A percentile compares a stretch with the other conserved stretches of the same genome.
Conservation (phyloP, 192 early-diverging fungal species). For the Gryganskiella cystojenkinii region DNA sequence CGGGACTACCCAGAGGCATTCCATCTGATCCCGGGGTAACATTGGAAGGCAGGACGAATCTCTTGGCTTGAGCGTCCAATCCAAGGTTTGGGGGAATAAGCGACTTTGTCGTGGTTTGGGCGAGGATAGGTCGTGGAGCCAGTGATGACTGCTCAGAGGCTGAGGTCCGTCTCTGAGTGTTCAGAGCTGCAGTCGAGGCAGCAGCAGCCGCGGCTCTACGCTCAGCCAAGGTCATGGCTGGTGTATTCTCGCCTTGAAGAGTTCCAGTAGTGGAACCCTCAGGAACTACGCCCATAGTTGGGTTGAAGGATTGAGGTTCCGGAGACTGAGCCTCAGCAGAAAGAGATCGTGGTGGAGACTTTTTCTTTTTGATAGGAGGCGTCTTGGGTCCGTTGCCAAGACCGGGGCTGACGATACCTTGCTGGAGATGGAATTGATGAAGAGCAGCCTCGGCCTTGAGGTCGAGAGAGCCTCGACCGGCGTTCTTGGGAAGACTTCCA, state of each 20-base stretch:
- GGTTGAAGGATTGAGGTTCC: neutral
- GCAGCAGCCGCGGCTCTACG: conserved; percentile 31
- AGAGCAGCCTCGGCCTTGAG: conserved; percentile 25
- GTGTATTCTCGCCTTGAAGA: conserved; percentile 10
- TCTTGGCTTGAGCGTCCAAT: conserved; percentile 25
- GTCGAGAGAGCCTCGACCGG: conserved; percentile 38
- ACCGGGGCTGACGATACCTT: neutral
- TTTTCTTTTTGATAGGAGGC: conserved; percentile 13
- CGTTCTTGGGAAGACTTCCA: conserved; percentile 27
- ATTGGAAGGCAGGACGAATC: conserved; percentile 24
- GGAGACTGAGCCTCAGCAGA: conserved; percentile 14
- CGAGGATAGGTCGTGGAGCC: neutral
- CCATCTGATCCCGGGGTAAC: conserved; percentile 27
- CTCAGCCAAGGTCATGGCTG: conserved; percentile 41
- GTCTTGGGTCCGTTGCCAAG: neutral
- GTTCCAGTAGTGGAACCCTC: conserved; percentile 3
- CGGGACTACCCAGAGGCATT: conserved; percentile 21
- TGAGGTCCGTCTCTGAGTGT: neutral
- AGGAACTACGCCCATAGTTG: neutral
- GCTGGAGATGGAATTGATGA: conserved; percentile 2
- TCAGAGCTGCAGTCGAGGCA: neutral
- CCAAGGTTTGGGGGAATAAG: conserved; percentile 44
- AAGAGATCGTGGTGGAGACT: neutral
- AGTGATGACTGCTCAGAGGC: neutral
- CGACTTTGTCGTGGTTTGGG: conserved; percentile 5